A percentile compares a stretch with the other conserved stretches of the same genome.
These are phyloP conservation scores for Russula virescens DNA, from an alignment of 768 basidiomycete species.

Conservation along the genomic window DNA sequence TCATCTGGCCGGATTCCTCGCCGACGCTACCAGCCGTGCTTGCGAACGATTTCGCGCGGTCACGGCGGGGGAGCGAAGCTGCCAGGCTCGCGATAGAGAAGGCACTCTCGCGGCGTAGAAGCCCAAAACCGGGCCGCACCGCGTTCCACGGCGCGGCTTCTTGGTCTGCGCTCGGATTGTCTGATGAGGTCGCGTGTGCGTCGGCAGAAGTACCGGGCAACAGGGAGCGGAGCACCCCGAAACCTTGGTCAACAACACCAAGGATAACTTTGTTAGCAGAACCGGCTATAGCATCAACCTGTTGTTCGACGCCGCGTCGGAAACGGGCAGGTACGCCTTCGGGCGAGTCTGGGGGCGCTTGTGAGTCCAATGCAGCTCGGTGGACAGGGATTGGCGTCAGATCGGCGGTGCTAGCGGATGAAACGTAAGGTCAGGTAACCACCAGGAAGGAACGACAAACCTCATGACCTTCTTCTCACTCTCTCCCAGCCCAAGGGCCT, in stretches of 20 bases:
- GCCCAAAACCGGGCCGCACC: slow-evolving; percentile 51
- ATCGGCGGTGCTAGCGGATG: slow-evolving; percentile 56
- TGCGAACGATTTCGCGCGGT: slow-evolving; percentile 32
- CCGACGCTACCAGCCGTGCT: slow-evolving; percentile 24
- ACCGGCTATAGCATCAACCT: slow-evolving; percentile 73
- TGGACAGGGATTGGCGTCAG: slow-evolving; percentile 75
- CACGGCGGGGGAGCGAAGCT: slow-evolving; percentile 54
- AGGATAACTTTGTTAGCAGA: slow-evolving; percentile 73
- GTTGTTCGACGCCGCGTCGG: slow-evolving; percentile 73
- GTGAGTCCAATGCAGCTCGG: slow-evolving; percentile 42
- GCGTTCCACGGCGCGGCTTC: slow-evolving; percentile 39
- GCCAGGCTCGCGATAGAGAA: slow-evolving; percentile 80
- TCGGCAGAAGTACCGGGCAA: slow-evolving; percentile 44
- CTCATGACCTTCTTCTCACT: slow-evolving; percentile 52
- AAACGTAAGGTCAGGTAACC: slow-evolving; percentile 1
- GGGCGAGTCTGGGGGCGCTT: slow-evolving; percentile 39
- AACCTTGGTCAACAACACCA: slow-evolving; percentile 87
- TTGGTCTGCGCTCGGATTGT: slow-evolving; percentile 19
- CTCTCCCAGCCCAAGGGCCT: slow-evolving; percentile 56
- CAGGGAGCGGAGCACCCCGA: slow-evolving; percentile 78
- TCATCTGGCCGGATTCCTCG: slow-evolving; percentile 46
- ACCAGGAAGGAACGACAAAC: slow-evolving; percentile 32
- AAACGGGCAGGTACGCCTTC: slow-evolving; percentile 50
- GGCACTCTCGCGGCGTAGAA: slow-evolving; percentile 67
- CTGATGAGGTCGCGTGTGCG: slow-evolving; percentile 21